phyloP scores from a whole-genome alignment of 78 protist genomes.

The Protostelium mycophagum region DNA sequence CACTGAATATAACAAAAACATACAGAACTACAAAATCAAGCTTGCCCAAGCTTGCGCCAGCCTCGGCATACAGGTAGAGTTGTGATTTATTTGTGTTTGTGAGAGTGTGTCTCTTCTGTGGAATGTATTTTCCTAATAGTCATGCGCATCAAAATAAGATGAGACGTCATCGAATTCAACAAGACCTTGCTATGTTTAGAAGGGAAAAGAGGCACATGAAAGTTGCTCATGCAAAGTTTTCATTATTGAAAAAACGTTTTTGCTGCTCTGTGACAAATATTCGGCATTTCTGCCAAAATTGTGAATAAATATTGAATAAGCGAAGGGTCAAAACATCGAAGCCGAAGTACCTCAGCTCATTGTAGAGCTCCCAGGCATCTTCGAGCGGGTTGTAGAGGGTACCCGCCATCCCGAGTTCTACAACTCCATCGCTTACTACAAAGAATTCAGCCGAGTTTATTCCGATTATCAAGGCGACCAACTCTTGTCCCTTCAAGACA shows the following conservation, averaged over 20 bases:
- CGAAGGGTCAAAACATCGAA: background rate
- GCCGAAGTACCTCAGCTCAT: background rate
- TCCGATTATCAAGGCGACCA: background rate
- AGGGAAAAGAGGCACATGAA: too few species aligned
- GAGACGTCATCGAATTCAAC: too few species aligned
- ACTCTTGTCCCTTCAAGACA: background rate
- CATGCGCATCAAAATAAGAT: too few species aligned
- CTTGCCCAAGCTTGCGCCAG: background rate
- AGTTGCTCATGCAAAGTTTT: too few species aligned
- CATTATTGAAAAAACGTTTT: too few species aligned
- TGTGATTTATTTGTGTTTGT: too few species aligned
- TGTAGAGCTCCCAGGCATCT: background rate
- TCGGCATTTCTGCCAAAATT: too few species aligned
- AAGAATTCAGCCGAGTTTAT: background rate
- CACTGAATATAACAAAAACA: background rate
- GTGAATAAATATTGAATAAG: too few species aligned
- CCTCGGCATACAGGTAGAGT: background rate
- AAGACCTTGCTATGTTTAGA: too few species aligned
- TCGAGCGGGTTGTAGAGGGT: background rate
- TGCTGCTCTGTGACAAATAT: too few species aligned
- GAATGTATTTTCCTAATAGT: too few species aligned
- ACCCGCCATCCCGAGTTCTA: background rate
- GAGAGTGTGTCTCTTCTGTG: too few species aligned
- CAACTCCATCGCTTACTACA: background rate
- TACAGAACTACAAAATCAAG: background rate